Evolutionary conservation across 2,329 filamentous ascomycete genomes (phyloP).

Genomic region (Ophiognomonia clavigignenti-juglandacearum): DNA sequence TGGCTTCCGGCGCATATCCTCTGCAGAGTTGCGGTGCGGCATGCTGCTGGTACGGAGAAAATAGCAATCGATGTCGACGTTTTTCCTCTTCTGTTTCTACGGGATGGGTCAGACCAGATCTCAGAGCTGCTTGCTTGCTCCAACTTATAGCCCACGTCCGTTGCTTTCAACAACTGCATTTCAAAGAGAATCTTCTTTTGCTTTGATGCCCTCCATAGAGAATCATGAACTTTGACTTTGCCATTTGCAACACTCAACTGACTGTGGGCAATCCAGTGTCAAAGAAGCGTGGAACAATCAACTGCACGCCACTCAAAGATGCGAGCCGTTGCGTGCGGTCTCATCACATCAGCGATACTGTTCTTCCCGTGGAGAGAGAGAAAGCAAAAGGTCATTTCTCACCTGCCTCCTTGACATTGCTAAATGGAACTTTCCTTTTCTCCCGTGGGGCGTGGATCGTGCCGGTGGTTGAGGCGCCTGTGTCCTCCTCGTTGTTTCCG

Average conservation of each 20-base stretch:
- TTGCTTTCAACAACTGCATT: constrained; percentile 13
- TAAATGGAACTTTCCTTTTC: too few species aligned
- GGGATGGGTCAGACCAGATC: constrained; percentile 27
- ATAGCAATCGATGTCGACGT: too few species aligned
- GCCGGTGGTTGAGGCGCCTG: too few species aligned
- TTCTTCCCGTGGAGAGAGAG: background rate
- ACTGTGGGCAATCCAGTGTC: background rate
- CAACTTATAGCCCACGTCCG: constrained; percentile 12
- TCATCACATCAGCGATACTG: background rate
- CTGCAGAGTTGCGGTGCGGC: constrained; percentile 5
- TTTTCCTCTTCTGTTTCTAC: constrained; percentile 39
- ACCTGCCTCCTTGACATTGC: too few species aligned
- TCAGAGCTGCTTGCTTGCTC: constrained; percentile 23
- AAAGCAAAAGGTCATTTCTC: background rate
- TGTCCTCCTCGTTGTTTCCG: too few species aligned
- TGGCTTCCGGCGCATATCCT: constrained; percentile 1
- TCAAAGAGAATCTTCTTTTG: constrained; percentile 13
- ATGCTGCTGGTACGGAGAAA: constrained; percentile 15
- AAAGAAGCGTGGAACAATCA: constrained; percentile 3
- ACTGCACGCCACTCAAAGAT: background rate
- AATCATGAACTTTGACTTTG: background rate
- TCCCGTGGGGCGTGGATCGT: too few species aligned
- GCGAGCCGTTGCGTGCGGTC: background rate
- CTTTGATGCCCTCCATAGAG: constrained; percentile 9
- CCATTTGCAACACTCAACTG: background rate